These are phyloP conservation scores for Fragaria vesca DNA, from an alignment of 306 rosid species.

Conservation along the genomic window DNA sequence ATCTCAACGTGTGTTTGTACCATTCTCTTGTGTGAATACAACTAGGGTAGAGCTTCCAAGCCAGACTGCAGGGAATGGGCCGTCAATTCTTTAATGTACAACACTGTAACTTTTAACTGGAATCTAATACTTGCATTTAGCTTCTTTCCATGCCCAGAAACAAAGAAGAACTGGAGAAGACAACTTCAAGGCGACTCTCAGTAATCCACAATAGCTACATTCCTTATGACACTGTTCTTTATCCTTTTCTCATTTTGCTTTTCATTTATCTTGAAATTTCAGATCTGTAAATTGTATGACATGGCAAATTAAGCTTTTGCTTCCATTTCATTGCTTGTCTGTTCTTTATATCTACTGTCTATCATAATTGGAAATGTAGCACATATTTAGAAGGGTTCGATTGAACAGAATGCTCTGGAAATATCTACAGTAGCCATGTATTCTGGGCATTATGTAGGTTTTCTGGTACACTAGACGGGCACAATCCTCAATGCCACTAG, in stretches of 20 bases:
- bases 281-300: constrained; percentile 34
- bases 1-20: constrained; percentile 41
- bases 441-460: neutral
- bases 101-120: constrained; percentile 66
- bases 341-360: neutral
- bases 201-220: constrained; percentile 43
- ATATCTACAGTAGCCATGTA: neutral
- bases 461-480: neutral
- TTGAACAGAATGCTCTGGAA: neutral
- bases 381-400: neutral
- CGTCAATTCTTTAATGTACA: constrained; percentile 68
- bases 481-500: too few species aligned
- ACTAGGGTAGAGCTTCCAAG: constrained; percentile 64
- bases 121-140: constrained; percentile 64
- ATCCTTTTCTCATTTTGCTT: constrained; percentile 19
- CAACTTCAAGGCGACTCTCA: constrained; percentile 39
- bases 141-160: constrained; percentile 40
- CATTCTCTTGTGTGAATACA: constrained; percentile 81
- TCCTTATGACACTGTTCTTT: constrained; percentile 35
- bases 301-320: constrained; percentile 25
- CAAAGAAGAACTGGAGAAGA: constrained; percentile 37
- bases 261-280: constrained; percentile 12
- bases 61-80: constrained; percentile 46
- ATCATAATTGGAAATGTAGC: neutral
- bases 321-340: constrained; percentile 8